These are phyloP conservation scores for Venturia pyrina DNA, from an alignment of 2,329 filamentous ascomycete species.

Conservation along the genomic window DNA sequence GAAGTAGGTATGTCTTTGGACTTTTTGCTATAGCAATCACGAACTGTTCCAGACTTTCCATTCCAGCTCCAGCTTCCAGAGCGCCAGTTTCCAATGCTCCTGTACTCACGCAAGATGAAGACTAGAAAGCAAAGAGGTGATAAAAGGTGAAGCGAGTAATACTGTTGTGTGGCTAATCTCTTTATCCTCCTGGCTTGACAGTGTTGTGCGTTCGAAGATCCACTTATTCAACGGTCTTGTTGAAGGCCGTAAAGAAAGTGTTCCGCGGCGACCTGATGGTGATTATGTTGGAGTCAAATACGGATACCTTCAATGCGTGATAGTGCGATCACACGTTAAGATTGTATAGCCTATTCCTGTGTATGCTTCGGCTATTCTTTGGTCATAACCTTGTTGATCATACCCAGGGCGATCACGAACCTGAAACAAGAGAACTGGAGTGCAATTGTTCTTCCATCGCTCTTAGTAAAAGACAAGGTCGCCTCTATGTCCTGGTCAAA, in stretches of 20 bases:
- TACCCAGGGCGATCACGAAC: not conserved
- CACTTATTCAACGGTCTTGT: too few species aligned
- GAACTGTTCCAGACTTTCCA: not conserved
- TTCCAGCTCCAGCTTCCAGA: not conserved
- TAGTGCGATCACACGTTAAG: too few species aligned
- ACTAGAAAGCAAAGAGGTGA: not conserved
- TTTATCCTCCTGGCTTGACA: too few species aligned
- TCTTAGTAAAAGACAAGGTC: not conserved
- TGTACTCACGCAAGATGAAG: not conserved
- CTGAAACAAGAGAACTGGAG: not conserved
- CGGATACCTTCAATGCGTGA: too few species aligned
- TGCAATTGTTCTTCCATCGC: not conserved
- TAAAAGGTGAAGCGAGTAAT: not conserved
- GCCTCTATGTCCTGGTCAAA: not conserved
- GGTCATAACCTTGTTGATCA: too few species aligned
- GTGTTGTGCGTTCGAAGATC: too few species aligned
- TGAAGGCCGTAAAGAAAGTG: too few species aligned
- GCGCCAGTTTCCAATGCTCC: not conserved
- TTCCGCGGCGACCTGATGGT: too few species aligned
- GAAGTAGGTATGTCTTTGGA: slow-evolving; percentile 3
- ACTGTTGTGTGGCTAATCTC: not conserved
- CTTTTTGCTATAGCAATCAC: slow-evolving; percentile 49
- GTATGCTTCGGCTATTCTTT: too few species aligned
- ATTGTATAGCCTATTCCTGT: too few species aligned
- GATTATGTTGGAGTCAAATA: too few species aligned